Conservation (phyloP, 2,329 filamentous ascomycete species). For the Aspergillus flavus region DNA sequence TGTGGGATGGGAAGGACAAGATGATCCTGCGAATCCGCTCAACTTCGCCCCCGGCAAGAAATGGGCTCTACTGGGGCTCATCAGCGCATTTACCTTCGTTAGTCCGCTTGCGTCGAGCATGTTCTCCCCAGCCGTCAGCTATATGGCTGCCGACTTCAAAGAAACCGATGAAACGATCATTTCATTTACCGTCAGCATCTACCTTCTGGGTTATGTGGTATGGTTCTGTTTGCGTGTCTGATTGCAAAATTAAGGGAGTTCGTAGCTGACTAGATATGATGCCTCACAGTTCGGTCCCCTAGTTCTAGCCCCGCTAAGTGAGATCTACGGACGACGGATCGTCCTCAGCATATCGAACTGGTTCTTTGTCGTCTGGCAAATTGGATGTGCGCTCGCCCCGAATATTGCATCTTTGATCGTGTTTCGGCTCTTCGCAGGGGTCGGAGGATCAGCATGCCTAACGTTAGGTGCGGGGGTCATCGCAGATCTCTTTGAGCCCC, state of each 20-base stretch:
- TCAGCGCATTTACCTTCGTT: constrained; percentile 33
- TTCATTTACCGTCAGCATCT: constrained; percentile 35
- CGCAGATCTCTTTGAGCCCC: constrained; percentile 47
- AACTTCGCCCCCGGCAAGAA: constrained; percentile 48
- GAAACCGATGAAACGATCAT: constrained; percentile 28
- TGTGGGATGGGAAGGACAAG: constrained; percentile 63
- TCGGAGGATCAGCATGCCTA: constrained; percentile 36
- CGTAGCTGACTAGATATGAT: neutral
- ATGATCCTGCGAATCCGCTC: constrained; percentile 61
- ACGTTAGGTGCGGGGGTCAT: constrained; percentile 51
- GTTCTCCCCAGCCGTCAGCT: constrained; percentile 32
- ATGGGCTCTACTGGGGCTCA: constrained; percentile 29
- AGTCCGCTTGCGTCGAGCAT: constrained; percentile 39
- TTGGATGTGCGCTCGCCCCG: constrained; percentile 57
- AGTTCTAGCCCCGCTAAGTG: constrained; percentile 65
- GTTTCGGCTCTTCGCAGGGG: constrained; percentile 64
- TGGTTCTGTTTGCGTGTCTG: constrained; percentile 4
- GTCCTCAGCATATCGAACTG: constrained; percentile 63
- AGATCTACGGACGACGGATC: constrained; percentile 63
- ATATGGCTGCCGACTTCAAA: constrained; percentile 25
- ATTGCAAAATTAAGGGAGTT: neutral
- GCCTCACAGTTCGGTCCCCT: constrained; percentile 57
- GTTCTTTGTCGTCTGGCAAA: constrained; percentile 61
- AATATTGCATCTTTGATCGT: constrained; percentile 63
- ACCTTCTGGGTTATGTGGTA: constrained; percentile 33